phyloP scores from a whole-genome alignment of 2,329 filamentous ascomycete genomes.

The Botrytis cinerea region DNA sequence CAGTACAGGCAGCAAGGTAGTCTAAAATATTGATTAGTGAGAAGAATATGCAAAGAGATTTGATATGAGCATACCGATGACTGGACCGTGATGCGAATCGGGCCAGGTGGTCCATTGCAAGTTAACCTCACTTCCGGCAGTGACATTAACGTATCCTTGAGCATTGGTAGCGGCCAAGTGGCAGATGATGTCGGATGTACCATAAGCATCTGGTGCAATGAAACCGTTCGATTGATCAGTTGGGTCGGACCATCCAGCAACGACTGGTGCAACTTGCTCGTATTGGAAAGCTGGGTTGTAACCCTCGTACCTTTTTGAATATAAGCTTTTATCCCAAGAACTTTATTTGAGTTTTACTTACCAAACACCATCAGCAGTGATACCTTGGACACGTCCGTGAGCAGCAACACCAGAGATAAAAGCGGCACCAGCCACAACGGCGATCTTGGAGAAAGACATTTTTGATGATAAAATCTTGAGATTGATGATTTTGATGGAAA shows the following conservation, averaged over 20 bases:
- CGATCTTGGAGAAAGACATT: conserved; percentile 25
- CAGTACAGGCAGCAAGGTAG: conserved; percentile 41
- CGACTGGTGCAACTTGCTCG: conserved; percentile 41
- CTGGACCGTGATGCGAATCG: conserved; percentile 48
- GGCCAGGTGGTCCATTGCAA: conserved; percentile 55
- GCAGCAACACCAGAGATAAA: conserved; percentile 20
- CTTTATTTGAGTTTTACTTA: not conserved
- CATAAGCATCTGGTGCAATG: conserved; percentile 51
- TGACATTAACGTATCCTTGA: conserved; percentile 46
- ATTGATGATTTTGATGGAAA: not conserved
- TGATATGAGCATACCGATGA: conserved; percentile 24
- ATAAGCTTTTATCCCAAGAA: not conserved
- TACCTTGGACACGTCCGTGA: conserved; percentile 16
- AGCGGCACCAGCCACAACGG: conserved; percentile 20
- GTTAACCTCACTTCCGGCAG: conserved; percentile 50
- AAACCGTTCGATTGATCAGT: conserved; percentile 51
- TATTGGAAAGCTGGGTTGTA: conserved; percentile 22
- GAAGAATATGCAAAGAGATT: not conserved
- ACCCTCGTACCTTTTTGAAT: conserved; percentile 17
- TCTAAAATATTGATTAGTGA: conserved; percentile 24
- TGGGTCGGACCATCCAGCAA: conserved; percentile 57
- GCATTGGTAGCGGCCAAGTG: conserved; percentile 49
- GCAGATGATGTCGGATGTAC: conserved; percentile 51
- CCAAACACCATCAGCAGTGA: conserved; percentile 22
- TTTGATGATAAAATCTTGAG: conserved; percentile 1